Percentiles rank a stretch among this genome's conserved stretches.
Evolutionary conservation across 257 asterid genomes (phyloP).

Genomic region (Leptodermis oblonga): DNA sequence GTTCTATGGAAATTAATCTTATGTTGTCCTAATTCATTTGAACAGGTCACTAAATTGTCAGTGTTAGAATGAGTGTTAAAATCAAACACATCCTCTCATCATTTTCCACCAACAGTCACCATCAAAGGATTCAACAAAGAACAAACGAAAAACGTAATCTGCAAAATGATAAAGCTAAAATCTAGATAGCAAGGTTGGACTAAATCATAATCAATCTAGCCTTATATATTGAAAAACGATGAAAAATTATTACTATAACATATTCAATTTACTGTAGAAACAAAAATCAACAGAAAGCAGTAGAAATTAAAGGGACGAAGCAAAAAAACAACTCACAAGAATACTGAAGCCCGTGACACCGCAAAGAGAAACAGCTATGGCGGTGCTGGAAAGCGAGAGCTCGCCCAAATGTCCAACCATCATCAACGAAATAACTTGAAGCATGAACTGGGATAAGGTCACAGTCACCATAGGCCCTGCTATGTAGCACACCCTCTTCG

Average conservation of each 20-base stretch:
- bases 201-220: background rate
- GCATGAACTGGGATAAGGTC: conserved; percentile 46
- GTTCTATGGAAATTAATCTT: background rate
- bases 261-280: too few relatives aligned
- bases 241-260: background rate
- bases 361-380: conserved; percentile 70
- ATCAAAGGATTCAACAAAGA: too few relatives aligned
- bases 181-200: background rate
- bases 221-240: too few relatives aligned
- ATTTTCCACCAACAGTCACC: background rate
- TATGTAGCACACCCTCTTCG: conserved; percentile 54
- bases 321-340: conserved; percentile 42
- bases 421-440: conserved; percentile 48
- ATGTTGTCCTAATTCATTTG: background rate
- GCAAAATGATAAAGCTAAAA: background rate
- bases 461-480: conserved; percentile 84
- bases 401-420: conserved; percentile 89
- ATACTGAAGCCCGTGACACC: conserved; percentile 74
- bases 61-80: background rate
- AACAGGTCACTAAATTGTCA: background rate
- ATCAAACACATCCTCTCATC: background rate
- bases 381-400: conserved; percentile 70
- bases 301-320: background rate
- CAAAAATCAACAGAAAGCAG: background rate
- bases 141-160: background rate